A percentile compares a stretch with the other conserved stretches of the same genome.
phyloP scores from a whole-genome alignment of 2,329 filamentous ascomycete species.

The Daldinia eschscholtzii region DNA sequence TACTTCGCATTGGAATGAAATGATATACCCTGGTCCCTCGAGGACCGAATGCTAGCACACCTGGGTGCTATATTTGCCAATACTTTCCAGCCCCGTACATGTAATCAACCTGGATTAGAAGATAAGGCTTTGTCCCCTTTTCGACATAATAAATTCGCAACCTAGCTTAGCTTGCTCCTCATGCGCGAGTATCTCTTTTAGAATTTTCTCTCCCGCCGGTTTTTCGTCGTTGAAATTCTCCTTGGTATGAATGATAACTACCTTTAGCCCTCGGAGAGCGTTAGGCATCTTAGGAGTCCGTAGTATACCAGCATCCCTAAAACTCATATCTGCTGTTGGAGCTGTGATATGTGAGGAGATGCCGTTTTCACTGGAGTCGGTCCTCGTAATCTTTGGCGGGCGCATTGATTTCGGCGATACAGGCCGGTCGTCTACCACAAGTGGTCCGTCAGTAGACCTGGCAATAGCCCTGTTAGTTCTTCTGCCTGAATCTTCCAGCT shows the following conservation, averaged over 20 bases:
- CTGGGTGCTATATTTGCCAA: constrained; percentile 23
- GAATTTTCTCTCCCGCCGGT: constrained; percentile 73
- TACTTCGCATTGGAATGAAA: constrained; percentile 22
- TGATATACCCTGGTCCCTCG: constrained; percentile 3
- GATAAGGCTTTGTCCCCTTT: constrained; percentile 71
- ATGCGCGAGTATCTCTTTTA: constrained; percentile 75
- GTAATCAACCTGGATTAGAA: constrained; percentile 54
- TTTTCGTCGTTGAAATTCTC: constrained; percentile 82
- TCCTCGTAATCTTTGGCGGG: constrained; percentile 43
- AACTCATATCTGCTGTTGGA: constrained; percentile 61
- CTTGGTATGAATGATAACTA: constrained; percentile 95
- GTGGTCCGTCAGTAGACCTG: constrained; percentile 23
- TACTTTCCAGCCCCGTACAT: constrained; percentile 25
- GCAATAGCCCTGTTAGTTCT: constrained; percentile 34
- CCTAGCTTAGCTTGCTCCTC: constrained; percentile 76
- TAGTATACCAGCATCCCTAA: constrained; percentile 54
- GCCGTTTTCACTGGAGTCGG: constrained; percentile 36
- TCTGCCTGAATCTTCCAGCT: constrained; percentile 52
- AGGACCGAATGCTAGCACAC: constrained; percentile 26
- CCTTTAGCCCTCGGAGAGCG: constrained; percentile 77
- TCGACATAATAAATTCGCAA: constrained; percentile 82
- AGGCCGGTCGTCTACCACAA: constrained; percentile 57
- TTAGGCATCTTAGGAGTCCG: constrained; percentile 45
- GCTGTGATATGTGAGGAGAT: constrained; percentile 61
- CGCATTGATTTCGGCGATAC: constrained; percentile 65